phyloP scores from a whole-genome alignment of 768 basidiomycete genomes.

The Psilocybe tampanensis region DNA sequence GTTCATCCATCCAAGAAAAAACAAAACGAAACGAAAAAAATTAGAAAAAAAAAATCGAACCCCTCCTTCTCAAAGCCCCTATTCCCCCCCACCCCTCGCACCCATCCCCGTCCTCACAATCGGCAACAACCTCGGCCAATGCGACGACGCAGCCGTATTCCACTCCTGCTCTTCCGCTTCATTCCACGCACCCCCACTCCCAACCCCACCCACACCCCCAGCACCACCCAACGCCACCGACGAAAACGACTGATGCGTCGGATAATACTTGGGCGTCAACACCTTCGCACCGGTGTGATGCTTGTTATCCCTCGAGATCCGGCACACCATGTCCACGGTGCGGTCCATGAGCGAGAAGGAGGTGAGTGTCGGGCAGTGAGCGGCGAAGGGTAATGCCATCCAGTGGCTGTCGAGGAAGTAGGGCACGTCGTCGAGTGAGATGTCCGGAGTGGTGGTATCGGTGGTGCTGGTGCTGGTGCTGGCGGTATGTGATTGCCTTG shows the following conservation, averaged over 20 bases:
- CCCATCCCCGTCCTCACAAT: neutral
- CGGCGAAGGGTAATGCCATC: constrained; percentile 25
- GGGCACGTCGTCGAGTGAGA: constrained; percentile 13
- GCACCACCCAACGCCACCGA: neutral
- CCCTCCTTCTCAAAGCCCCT: no score
- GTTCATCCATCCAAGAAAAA: neutral
- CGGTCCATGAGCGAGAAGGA: constrained; percentile 26
- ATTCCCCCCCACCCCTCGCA: no score
- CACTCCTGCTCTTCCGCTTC: constrained; percentile 19
- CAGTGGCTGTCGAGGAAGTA: constrained; percentile 27
- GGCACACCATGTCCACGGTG: constrained; percentile 24
- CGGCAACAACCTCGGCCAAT: constrained; percentile 18
- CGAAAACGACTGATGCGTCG: constrained; percentile 13
- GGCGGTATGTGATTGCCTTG: no score
- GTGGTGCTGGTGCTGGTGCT: no score
- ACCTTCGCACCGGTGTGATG: constrained; percentile 4
- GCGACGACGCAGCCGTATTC: constrained; percentile 15
- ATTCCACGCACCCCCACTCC: no score
- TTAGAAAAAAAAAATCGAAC: no score
- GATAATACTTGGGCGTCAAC: constrained; percentile 20
- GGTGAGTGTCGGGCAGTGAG: constrained; percentile 21
- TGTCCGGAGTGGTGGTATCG: neutral
- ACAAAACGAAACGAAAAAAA: neutral
- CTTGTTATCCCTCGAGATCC: constrained; percentile 8
- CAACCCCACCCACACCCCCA: neutral